phyloP scores from a whole-genome alignment of 352 stramenopile species.

The Phytopythium helicoides region DNA sequence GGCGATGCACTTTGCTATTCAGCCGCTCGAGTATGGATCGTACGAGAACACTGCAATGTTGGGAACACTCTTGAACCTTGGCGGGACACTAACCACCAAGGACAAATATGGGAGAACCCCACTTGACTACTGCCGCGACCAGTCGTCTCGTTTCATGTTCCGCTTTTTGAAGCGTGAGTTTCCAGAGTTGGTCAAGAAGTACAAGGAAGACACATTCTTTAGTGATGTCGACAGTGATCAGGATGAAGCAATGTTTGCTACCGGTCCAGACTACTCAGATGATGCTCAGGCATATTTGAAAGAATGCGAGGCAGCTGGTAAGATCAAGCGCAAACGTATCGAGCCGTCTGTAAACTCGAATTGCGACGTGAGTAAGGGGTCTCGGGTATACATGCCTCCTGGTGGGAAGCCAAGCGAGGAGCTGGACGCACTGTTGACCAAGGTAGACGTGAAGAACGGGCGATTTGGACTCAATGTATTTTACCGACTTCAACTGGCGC shows the following conservation, averaged over 20 bases:
- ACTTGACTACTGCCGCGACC: constrained; percentile 53
- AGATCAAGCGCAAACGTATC: constrained; percentile 47
- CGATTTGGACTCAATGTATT: constrained; percentile 76
- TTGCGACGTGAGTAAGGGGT: constrained; percentile 60
- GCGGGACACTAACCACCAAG: constrained; percentile 28
- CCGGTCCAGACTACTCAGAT: constrained; percentile 31
- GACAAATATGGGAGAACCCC: constrained; percentile 37
- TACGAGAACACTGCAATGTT: constrained; percentile 63
- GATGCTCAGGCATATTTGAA: constrained; percentile 52
- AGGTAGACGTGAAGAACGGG: constrained; percentile 74
- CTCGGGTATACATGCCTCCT: constrained; percentile 24
- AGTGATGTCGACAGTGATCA: constrained; percentile 5
- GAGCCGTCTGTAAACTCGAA: constrained; percentile 46
- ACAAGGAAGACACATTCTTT: constrained; percentile 29
- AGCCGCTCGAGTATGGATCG: constrained; percentile 53
- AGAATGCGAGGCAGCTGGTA: constrained; percentile 47
- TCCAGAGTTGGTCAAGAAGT: constrained; percentile 19
- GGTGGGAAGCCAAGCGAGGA: constrained; percentile 36
- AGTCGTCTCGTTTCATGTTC: constrained; percentile 58
- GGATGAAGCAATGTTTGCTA: constrained; percentile 22
- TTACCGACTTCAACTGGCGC: constrained; percentile 65
- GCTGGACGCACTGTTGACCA: constrained; percentile 59
- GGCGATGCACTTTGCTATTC: constrained; percentile 57
- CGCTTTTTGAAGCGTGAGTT: constrained; percentile 39
- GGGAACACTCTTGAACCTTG: constrained; percentile 39